These are phyloP conservation scores for Populus nigra DNA, from an alignment of 345 rosid genomes.

Conservation along the genomic window DNA sequence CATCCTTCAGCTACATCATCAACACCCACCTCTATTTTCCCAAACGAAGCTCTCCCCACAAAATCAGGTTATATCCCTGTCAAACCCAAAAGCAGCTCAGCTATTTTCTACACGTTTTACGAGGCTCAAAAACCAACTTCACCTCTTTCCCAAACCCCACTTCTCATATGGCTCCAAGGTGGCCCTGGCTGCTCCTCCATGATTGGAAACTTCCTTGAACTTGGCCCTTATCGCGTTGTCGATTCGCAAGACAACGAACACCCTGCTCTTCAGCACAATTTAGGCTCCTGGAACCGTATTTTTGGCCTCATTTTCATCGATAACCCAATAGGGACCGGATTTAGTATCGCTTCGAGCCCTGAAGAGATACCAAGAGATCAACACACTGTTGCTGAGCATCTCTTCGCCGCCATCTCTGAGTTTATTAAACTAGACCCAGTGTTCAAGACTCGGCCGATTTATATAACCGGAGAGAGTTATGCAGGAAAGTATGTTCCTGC, in stretches of 20 bases:
- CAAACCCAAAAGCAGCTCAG: constrained; percentile 44
- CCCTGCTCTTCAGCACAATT: constrained; percentile 43
- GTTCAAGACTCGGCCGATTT: constrained; percentile 55
- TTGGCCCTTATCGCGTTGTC: constrained; percentile 71
- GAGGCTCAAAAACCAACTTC: constrained; percentile 59
- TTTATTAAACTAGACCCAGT: constrained; percentile 44
- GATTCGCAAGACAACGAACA: constrained; percentile 21
- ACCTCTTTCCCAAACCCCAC: constrained; percentile 53
- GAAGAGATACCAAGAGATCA: constrained; percentile 50
- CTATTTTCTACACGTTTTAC: constrained; percentile 74
- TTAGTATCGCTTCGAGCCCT: constrained; percentile 60
- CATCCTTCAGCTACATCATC: constrained; percentile 18
- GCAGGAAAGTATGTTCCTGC: constrained; percentile 83
- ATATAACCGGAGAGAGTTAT: constrained; percentile 76
- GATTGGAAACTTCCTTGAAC: constrained; percentile 78
- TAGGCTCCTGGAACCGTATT: constrained; percentile 75
- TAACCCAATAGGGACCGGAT: constrained; percentile 82
- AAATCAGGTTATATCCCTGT: constrained; percentile 79
- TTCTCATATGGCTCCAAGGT: constrained; percentile 85
- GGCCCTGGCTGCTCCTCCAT: constrained; percentile 96
- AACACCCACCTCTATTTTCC: constrained; percentile 27
- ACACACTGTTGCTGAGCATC: constrained; percentile 41
- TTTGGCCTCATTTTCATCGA: constrained; percentile 76
- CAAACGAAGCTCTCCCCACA: constrained; percentile 67
- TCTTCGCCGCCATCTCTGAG: constrained; percentile 48